Base-by-base conservation (phyloP, 2,329 filamentous ascomycete species). In the Alternaria sp. region DNA sequence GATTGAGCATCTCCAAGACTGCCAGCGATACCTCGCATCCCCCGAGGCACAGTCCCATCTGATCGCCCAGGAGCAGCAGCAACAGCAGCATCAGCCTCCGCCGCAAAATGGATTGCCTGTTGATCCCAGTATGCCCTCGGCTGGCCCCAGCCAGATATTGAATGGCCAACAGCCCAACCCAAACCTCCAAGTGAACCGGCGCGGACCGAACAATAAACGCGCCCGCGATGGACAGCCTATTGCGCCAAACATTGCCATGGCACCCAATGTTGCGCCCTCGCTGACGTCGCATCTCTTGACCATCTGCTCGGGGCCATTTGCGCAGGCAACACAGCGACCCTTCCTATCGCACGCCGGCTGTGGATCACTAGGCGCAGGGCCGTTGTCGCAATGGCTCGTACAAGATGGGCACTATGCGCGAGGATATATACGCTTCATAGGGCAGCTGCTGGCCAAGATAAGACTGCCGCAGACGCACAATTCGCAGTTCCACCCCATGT, bases 341-440 rank as follows among this genome's bases (percentile, higher is more conserved):
- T 92, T 93, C 78, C 86, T 93, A 52, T 82, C 81, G 11, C 83
- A 86, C 48, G 89, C 90, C 6, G 89, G 89, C 14, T 81, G 83
- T 56, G 90, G 90, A 22, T 85, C 83, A 0, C 80, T 91, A 18
- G 80, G 85, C 18, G 86, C 86, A 49, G 70, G 81, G 0, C 78
- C 82, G 1, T 80, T 92, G 11, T 84, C 85, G 20, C 82, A 84
- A 74, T 93, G 90, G 90, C 86, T 93, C 43, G 86, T 87, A 12
- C 90, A 91, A 75, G 90, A 92, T 76, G 83, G 88, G 8, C 85
- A 92, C 60, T 91, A 92, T 77, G 87, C 89, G 34, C 88, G 91
- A 64, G 86, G 86, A 51, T 91, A 92, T 77, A 85, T 91, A 67
- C 83, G 85, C 26, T 91, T 90, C 67, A 85, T 88, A 22, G 89